Conservation (phyloP, 805 yeast species). For the Wickerhamiella sergipiensis region DNA sequence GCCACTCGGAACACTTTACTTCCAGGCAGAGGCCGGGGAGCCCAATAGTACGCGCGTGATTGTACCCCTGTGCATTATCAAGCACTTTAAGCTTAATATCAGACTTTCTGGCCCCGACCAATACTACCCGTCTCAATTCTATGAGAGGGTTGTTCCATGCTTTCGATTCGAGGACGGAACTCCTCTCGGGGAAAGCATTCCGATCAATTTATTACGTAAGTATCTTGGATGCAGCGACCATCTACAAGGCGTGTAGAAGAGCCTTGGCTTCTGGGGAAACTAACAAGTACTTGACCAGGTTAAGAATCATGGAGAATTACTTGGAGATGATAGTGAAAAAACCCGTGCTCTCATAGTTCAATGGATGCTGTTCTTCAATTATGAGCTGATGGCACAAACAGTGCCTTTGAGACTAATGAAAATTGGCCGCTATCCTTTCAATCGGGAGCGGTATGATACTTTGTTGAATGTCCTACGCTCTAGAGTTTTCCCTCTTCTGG, state of each 20-base stretch:
- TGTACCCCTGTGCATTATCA: slow-evolving; percentile 25
- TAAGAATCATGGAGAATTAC: neutral
- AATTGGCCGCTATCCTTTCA: slow-evolving; percentile 33
- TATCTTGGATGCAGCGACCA: slow-evolving; percentile 4
- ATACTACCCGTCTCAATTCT: slow-evolving; percentile 33
- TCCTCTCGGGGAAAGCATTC: neutral
- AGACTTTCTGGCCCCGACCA: slow-evolving; percentile 32
- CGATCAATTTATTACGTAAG: slow-evolving; percentile 37
- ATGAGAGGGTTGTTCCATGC: neutral
- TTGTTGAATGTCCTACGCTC: slow-evolving; percentile 25
- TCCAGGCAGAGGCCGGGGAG: slow-evolving; percentile 11
- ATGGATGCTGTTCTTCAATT: slow-evolving; percentile 68
- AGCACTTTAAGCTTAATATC: slow-evolving; percentile 46
- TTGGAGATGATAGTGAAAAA: neutral
- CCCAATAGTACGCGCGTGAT: slow-evolving; percentile 15
- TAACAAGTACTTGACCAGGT: neutral
- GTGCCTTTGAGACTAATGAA: slow-evolving; percentile 41
- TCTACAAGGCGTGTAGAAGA: too few species aligned
- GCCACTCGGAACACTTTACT: slow-evolving; percentile 14
- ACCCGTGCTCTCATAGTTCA: slow-evolving; percentile 45
- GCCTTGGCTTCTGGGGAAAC: neutral
- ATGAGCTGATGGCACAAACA: slow-evolving; percentile 38
- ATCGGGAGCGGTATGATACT: slow-evolving; percentile 63
- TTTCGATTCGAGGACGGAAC: neutral
- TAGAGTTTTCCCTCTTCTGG: slow-evolving; percentile 15